Conservation (phyloP, 2,329 filamentous ascomycete species). For the Aspergillus sp. region DNA sequence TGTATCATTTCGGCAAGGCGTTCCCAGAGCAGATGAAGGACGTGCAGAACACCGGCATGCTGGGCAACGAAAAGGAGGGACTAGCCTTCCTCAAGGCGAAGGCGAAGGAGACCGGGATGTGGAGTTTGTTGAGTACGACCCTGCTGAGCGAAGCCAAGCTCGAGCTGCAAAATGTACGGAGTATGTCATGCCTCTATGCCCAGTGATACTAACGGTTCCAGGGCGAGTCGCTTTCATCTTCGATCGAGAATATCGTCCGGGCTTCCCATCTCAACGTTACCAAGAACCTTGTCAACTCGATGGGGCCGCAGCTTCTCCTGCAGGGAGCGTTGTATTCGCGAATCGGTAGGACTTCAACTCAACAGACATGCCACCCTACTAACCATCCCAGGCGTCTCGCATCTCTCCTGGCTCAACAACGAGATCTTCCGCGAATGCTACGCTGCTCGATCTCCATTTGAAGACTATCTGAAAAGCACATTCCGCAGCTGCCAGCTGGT, state of each 20-base stretch:
- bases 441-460: slow-evolving; percentile 61
- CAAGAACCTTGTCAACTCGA: slow-evolving; percentile 69
- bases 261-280: slow-evolving; percentile 80
- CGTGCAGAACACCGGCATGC: slow-evolving; percentile 68
- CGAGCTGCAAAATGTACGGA: slow-evolving; percentile 64
- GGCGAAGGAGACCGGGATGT: slow-evolving; percentile 83
- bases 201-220: slow-evolving; percentile 28
- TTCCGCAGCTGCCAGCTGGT: slow-evolving; percentile 68
- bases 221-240: slow-evolving; percentile 59
- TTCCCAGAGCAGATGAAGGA: slow-evolving; percentile 73
- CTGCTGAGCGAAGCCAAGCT: slow-evolving; percentile 84
- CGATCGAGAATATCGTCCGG: slow-evolving; percentile 77
- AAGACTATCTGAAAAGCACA: slow-evolving; percentile 74
- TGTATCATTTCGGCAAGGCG: slow-evolving; percentile 88
- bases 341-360: slow-evolving; percentile 56
- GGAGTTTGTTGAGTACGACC: slow-evolving; percentile 78
- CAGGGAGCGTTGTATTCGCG: slow-evolving; percentile 73
- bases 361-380: slow-evolving; percentile 2
- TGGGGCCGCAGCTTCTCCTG: slow-evolving; percentile 72
- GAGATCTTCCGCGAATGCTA: slow-evolving; percentile 78
- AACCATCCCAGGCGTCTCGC: slow-evolving; percentile 47
- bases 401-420: slow-evolving; percentile 58
- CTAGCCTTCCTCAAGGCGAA: slow-evolving; percentile 81
- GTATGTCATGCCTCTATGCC: slow-evolving; percentile 33
- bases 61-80: slow-evolving; percentile 77